phyloP scores from a whole-genome alignment of 2,329 filamentous ascomycete genomes.

The Scorias spongiosa region DNA sequence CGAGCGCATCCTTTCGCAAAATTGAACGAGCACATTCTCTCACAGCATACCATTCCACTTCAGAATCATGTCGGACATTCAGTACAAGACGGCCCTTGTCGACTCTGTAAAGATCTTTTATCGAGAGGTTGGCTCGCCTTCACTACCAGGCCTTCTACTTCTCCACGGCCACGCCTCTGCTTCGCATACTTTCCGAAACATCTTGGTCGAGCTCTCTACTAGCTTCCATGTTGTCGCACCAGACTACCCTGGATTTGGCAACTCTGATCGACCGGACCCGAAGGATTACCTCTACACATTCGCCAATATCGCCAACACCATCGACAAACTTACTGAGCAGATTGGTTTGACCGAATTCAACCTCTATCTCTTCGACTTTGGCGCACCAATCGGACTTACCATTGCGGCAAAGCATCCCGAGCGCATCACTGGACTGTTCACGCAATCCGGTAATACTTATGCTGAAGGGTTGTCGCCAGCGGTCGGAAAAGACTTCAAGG shows the following conservation, averaged over 20 bases:
- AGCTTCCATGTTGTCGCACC: slow-evolving; percentile 5
- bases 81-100: no score
- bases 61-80: no score
- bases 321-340: slow-evolving; percentile 19
- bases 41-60: no score
- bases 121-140: neutral
- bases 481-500: no score
- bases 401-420: neutral
- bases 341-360: neutral
- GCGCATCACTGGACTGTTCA: neutral
- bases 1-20: no score
- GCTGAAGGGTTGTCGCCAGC: neutral
- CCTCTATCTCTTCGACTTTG: neutral
- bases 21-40: no score
- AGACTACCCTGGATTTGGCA: slow-evolving; percentile 5
- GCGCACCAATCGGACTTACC: neutral
- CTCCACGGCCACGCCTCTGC: slow-evolving; percentile 1
- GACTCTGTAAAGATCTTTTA: neutral
- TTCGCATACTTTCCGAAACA: slow-evolving; percentile 4
- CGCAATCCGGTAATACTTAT: neutral
- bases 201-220: slow-evolving; percentile 1
- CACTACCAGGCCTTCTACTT: neutral
- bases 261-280: slow-evolving; percentile 3
- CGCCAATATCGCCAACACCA: slow-evolving; percentile 1
- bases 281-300: slow-evolving; percentile 5